These are phyloP conservation scores for Neonectria punicea DNA, from an alignment of 2,329 filamentous ascomycete species.

Conservation along the genomic window DNA sequence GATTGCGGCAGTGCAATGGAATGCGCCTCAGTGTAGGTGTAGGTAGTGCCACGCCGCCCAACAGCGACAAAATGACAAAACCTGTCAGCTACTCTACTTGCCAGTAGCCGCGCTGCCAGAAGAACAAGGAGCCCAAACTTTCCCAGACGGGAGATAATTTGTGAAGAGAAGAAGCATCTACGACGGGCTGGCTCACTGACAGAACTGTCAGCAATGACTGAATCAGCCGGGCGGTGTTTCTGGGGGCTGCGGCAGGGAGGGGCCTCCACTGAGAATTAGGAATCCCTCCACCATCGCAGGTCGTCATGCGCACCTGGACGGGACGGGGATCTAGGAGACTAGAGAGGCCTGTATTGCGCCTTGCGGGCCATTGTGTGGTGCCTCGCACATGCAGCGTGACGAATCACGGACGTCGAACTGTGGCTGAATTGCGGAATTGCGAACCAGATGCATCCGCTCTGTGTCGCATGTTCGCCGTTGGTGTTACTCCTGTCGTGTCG, in stretches of 20 bases:
- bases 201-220: neutral
- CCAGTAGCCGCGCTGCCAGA: constrained; percentile 13
- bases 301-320: constrained; percentile 13
- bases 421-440: constrained; percentile 8
- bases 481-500: neutral
- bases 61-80: neutral
- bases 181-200: neutral
- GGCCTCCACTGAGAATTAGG: constrained; percentile 21
- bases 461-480: constrained; percentile 1
- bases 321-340: too few relatives aligned
- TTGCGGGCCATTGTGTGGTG: constrained; percentile 11
- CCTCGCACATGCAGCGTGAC: constrained; percentile 5
- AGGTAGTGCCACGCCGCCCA: neutral
- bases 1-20: neutral
- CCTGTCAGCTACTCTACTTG: constrained; percentile 1
- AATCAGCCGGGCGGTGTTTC: neutral
- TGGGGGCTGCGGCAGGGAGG: constrained; percentile 9
- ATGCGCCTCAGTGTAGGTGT: neutral
- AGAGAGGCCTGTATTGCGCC: neutral
- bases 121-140: constrained; percentile 12
- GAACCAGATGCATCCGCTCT: constrained; percentile 5
- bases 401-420: constrained; percentile 10
- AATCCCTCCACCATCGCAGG: constrained; percentile 12
- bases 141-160: constrained; percentile 1
- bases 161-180: neutral